These are phyloP conservation scores for Discostella stelligera DNA, from an alignment of 352 stramenopile genomes.

Conservation along the genomic window DNA sequence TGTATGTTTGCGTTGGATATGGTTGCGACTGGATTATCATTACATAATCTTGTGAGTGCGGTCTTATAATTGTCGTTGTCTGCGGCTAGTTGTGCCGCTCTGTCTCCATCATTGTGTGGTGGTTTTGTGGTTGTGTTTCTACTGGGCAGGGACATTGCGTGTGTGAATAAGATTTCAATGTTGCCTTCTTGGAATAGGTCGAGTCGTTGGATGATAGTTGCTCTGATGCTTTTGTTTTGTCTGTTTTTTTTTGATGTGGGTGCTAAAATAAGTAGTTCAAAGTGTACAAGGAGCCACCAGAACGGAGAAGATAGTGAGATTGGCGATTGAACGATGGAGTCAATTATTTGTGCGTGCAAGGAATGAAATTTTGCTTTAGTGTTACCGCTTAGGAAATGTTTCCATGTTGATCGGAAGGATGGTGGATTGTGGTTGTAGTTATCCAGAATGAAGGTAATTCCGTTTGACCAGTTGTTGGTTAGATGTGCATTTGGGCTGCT, in stretches of 20 bases:
- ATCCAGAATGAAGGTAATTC: too few relatives aligned
- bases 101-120: neutral
- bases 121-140: neutral
- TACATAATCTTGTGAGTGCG: constrained; percentile 3
- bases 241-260: neutral
- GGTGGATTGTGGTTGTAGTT: too few relatives aligned
- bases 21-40: constrained; percentile 12
- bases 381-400: too few relatives aligned
- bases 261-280: constrained; percentile 7
- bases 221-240: neutral
- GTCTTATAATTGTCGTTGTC: constrained; percentile 33
- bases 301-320: neutral
- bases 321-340: too few relatives aligned
- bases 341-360: too few relatives aligned
- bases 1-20: constrained; percentile 10
- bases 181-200: neutral
- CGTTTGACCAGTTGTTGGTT: too few relatives aligned
- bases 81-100: constrained; percentile 15
- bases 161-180: neutral
- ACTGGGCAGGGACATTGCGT: neutral
- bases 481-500: too few relatives aligned
- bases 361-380: too few relatives aligned
- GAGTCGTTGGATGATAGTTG: neutral
- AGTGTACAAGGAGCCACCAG: constrained; percentile 5
- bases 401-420: too few relatives aligned